Conservation (phyloP, 495 filamentous ascomycete genomes). For the Penicillium coprophilum region DNA sequence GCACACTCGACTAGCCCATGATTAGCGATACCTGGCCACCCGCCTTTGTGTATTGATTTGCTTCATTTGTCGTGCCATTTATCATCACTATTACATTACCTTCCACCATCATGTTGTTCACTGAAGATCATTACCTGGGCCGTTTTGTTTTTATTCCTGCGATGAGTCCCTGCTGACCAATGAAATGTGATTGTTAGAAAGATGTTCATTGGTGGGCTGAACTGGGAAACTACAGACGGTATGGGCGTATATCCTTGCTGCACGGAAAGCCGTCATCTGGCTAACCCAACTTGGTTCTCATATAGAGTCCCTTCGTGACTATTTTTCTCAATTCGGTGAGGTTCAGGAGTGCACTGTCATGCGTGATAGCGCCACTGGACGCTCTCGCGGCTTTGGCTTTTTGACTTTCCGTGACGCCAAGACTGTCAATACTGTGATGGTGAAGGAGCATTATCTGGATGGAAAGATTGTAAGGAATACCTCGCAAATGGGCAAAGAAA, state of each 20-base stretch:
- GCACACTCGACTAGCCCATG: constrained; percentile 11
- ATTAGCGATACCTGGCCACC: constrained; percentile 29
- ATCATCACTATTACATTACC: neutral
- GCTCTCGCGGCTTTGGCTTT: constrained; percentile 95
- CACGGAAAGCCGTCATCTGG: neutral
- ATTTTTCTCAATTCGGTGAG: constrained; percentile 97
- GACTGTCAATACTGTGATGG: constrained; percentile 98
- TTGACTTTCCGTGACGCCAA: constrained; percentile 96
- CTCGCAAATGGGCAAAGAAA: constrained; percentile 8
- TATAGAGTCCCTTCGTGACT: constrained; percentile 93
- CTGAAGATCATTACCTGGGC: neutral
- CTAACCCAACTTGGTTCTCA: constrained; percentile 4
- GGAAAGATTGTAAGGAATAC: constrained; percentile 84
- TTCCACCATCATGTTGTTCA: neutral
- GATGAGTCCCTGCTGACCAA: constrained; percentile 6
- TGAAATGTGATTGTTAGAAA: constrained; percentile 60
- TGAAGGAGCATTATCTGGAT: constrained; percentile 97
- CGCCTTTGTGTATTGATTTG: neutral
- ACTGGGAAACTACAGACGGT: constrained; percentile 99
- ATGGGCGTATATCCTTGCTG: constrained; percentile 33
- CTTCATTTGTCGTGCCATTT: neutral
- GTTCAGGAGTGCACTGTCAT: constrained; percentile 98
- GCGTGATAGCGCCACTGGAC: constrained; percentile 90
- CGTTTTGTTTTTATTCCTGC: neutral
- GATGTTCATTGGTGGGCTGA: constrained; percentile 99